Percentiles rank a stretch among this genome's conserved stretches.
These are phyloP conservation scores for Xylaria sp. DNA, from an alignment of 2,329 filamentous ascomycete species.

Conservation along the genomic window DNA sequence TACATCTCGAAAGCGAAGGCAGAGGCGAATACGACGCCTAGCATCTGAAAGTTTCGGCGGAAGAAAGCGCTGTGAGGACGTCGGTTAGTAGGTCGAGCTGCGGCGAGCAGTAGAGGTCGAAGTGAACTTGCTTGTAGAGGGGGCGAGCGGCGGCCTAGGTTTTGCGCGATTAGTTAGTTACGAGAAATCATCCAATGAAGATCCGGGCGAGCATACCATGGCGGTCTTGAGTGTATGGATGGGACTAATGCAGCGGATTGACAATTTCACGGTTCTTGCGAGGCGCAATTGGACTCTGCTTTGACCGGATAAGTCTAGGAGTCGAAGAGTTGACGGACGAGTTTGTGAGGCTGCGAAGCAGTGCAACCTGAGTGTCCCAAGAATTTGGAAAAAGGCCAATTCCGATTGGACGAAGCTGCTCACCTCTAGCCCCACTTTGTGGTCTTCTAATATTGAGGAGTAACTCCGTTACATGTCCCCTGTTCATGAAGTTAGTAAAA, in stretches of 20 bases:
- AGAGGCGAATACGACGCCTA: conserved; percentile 83
- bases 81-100: conserved; percentile 41
- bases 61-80: conserved; percentile 74
- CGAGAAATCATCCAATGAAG: conserved; percentile 10
- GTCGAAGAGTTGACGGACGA: conserved; percentile 24
- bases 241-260: conserved; percentile 14
- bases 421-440: conserved; percentile 29
- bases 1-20: conserved; percentile 97
- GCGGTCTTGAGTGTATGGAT: conserved; percentile 16
- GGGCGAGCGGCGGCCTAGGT: conserved; percentile 54
- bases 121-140: conserved; percentile 68
- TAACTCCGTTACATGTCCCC: too few relatives aligned
- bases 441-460: too few relatives aligned
- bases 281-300: conserved; percentile 26
- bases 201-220: conserved; percentile 63
- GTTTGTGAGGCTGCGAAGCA: conserved; percentile 36
- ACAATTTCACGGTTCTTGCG: conserved; percentile 20
- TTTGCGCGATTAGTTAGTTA: conserved; percentile 48
- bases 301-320: conserved; percentile 2
- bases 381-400: conserved; percentile 42
- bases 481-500: too few relatives aligned
- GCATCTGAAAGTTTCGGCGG: conserved; percentile 87
- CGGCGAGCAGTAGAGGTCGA: conserved; percentile 15
- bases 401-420: conserved; percentile 52
- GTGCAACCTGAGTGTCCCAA: conserved; percentile 16